These are phyloP conservation scores for Takashimella tepidaria DNA, from an alignment of 1,284 basidiomycete genomes.

Conservation along the genomic window DNA sequence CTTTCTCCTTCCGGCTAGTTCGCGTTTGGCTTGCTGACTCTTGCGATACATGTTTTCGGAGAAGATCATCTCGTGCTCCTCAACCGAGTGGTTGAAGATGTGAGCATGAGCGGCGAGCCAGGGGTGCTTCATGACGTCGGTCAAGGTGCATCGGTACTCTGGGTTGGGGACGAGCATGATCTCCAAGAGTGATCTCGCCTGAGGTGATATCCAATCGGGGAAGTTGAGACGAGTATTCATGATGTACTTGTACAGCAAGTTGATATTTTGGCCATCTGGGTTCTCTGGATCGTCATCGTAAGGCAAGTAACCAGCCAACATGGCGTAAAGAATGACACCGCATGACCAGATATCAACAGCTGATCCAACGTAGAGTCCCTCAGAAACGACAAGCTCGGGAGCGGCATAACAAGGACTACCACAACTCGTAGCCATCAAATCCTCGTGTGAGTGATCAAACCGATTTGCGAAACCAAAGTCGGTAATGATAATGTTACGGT, in stretches of 20 bases:
- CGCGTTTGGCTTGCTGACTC: constrained; percentile 67
- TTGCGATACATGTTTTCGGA: constrained; percentile 81
- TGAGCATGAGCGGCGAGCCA: constrained; percentile 70
- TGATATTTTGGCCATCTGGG: constrained; percentile 99
- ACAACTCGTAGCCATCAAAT: constrained; percentile 98
- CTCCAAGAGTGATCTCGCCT: constrained; percentile 66
- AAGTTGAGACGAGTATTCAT: constrained; percentile 92
- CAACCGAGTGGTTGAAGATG: constrained; percentile 65
- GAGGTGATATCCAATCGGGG: constrained; percentile 81
- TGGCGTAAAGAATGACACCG: constrained; percentile 98
- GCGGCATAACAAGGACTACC: constrained; percentile 98
- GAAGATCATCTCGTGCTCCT: constrained; percentile 71
- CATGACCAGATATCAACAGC: constrained; percentile 99
- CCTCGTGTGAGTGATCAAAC: constrained; percentile 83
- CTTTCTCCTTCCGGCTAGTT: constrained; percentile 41
- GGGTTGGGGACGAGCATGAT: constrained; percentile 87
- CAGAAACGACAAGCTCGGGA: constrained; percentile 97
- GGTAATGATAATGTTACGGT: constrained; percentile 98
- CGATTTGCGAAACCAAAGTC: constrained; percentile 99
- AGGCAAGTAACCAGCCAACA: constrained; percentile 98
- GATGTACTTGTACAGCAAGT: constrained; percentile 99
- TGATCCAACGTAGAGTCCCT: constrained; percentile 95
- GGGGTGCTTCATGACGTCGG: constrained; percentile 70
- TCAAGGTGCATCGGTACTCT: constrained; percentile 64
- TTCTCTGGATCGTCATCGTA: constrained; percentile 99